A percentile compares a stretch with the other conserved stretches of the same genome.
phyloP scores from a whole-genome alignment of 2,329 filamentous ascomycete genomes.

The Leptodontidium sp. region DNA sequence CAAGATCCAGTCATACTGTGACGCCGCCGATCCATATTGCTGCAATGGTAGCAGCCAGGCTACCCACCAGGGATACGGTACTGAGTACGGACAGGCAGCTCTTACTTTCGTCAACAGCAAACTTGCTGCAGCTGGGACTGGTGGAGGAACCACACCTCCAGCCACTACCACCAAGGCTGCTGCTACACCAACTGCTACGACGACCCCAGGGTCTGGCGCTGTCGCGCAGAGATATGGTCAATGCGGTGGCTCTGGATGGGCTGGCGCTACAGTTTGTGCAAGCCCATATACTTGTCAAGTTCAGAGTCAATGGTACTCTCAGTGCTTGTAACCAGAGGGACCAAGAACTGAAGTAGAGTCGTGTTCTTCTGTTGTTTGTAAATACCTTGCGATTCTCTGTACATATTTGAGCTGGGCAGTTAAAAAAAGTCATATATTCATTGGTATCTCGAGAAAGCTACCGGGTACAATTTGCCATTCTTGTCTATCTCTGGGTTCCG shows the following conservation, averaged over 20 bases:
- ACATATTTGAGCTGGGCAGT: constrained; percentile 16
- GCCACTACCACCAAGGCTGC: constrained; percentile 21
- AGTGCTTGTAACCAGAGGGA: constrained; percentile 29
- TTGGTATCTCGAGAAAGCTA: neutral
- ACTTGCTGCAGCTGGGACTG: constrained; percentile 42
- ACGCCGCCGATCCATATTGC: constrained; percentile 67
- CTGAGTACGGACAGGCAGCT: constrained; percentile 63
- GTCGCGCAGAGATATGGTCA: constrained; percentile 18
- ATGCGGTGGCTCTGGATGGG: constrained; percentile 34
- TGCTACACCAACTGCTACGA: constrained; percentile 7
- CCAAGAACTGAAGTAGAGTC: neutral
- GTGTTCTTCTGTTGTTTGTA: neutral
- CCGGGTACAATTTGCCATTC: too few species aligned
- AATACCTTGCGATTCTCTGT: neutral
- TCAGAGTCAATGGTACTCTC: constrained; percentile 34
- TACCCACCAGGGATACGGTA: constrained; percentile 65
- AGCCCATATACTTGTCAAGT: constrained; percentile 29
- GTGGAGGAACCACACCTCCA: constrained; percentile 20
- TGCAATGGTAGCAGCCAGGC: constrained; percentile 63
- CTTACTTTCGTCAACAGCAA: constrained; percentile 64
- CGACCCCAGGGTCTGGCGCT: constrained; percentile 6
- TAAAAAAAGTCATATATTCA: neutral
- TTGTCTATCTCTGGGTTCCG: too few species aligned
- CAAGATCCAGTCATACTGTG: constrained; percentile 68
- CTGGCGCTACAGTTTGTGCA: constrained; percentile 31